Percentiles rank a stretch among this genome's conserved stretches.
These are phyloP conservation scores for Fistulinella staudtii DNA, from an alignment of 1,284 basidiomycete species.

Conservation along the genomic window DNA sequence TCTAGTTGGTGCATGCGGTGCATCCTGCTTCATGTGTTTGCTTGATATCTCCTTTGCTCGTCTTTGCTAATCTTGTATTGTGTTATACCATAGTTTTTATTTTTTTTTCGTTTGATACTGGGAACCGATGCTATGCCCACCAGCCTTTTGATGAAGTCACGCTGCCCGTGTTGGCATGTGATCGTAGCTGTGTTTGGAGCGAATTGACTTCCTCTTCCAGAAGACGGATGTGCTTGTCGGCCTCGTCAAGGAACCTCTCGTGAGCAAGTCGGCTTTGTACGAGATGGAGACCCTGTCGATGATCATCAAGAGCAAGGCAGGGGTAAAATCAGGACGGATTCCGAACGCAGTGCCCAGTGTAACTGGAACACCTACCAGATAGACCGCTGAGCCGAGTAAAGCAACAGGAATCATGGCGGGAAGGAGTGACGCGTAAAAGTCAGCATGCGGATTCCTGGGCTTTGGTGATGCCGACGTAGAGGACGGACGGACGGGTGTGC, in stretches of 20 bases:
- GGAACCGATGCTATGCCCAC: constrained; percentile 17
- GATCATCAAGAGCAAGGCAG: constrained; percentile 14
- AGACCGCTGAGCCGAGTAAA: constrained; percentile 71
- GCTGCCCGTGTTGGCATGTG: constrained; percentile 3
- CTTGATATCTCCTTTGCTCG: not conserved
- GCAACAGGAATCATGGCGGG: constrained; percentile 76
- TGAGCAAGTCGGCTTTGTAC: constrained; percentile 58
- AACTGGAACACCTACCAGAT: constrained; percentile 51
- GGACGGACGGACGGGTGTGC: too few relatives aligned
- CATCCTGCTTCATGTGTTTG: too few relatives aligned
- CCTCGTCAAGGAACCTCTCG: constrained; percentile 66
- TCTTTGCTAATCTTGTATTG: not conserved
- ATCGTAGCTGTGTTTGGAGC: constrained; percentile 23
- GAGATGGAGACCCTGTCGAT: constrained; percentile 58
- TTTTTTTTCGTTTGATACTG: not conserved
- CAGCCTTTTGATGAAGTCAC: constrained; percentile 10
- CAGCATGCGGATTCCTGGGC: constrained; percentile 52
- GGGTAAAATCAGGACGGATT: constrained; percentile 3
- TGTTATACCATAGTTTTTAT: constrained; percentile 17
- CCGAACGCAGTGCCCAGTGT: too few relatives aligned
- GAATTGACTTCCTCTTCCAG: constrained; percentile 60
- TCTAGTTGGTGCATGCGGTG: not conserved
- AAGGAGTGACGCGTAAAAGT: constrained; percentile 62
- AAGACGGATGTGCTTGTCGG: constrained; percentile 43
- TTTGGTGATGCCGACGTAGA: too few relatives aligned